Conservation (phyloP, 2,329 filamentous ascomycete species). For the Fusarium proliferatum region DNA sequence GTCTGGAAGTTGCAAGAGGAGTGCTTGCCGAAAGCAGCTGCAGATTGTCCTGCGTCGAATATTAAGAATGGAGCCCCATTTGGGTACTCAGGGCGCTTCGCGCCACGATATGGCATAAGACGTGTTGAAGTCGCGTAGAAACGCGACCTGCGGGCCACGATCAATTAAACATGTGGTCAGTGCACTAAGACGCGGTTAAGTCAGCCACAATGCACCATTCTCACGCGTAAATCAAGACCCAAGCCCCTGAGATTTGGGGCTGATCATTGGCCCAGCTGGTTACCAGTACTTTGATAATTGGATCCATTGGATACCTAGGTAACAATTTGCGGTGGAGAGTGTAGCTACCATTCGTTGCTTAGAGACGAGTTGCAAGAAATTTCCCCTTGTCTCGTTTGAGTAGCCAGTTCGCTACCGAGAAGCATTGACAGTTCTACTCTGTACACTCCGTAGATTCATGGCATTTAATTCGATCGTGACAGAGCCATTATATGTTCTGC, state of each 20-base stretch:
- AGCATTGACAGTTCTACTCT: not conserved
- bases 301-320: constrained; percentile 14
- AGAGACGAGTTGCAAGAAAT: constrained; percentile 3
- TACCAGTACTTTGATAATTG: constrained; percentile 26
- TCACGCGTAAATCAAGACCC: not conserved
- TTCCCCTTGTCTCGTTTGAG: constrained; percentile 24
- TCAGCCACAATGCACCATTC: constrained; percentile 23
- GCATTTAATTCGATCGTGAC: constrained; percentile 22
- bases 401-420: constrained; percentile 24
- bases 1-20: constrained; percentile 31
- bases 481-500: constrained; percentile 1
- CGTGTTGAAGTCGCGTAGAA: constrained; percentile 47
- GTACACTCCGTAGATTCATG: not conserved
- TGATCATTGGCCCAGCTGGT: not conserved
- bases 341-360: constrained; percentile 5
- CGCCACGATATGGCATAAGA: constrained; percentile 32
- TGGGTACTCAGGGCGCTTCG: constrained; percentile 27
- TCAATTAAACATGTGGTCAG: constrained; percentile 47
- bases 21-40: constrained; percentile 28
- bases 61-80: constrained; percentile 34
- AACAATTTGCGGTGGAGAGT: constrained; percentile 1
- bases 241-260: not conserved
- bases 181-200: constrained; percentile 34
- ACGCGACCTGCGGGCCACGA: constrained; percentile 46
- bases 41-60: constrained; percentile 31